A percentile compares a stretch with the other conserved stretches of the same genome.
Conservation (phyloP, 495 filamentous ascomycete genomes). For the Penicillium soppii region DNA sequence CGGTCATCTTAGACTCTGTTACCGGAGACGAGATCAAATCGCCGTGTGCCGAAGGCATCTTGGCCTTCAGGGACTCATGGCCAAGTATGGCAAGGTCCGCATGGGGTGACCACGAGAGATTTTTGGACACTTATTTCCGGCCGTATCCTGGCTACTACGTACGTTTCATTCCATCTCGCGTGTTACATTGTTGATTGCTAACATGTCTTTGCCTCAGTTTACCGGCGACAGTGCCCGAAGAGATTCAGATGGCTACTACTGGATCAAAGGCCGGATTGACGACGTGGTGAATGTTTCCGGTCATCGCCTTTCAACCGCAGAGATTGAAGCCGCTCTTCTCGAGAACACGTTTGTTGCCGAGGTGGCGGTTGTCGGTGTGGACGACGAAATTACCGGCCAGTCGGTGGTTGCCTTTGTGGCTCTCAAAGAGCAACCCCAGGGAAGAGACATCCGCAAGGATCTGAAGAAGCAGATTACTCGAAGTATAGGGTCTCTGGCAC, state of each 20-base stretch:
- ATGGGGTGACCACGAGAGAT: slow-evolving; percentile 84
- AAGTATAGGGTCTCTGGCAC: slow-evolving; percentile 83
- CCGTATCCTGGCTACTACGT: slow-evolving; percentile 30
- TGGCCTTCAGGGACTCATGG: slow-evolving; percentile 89
- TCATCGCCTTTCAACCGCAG: slow-evolving; percentile 85
- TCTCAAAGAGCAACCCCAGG: slow-evolving; percentile 60
- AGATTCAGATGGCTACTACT: slow-evolving; percentile 92
- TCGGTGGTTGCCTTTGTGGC: slow-evolving; percentile 89
- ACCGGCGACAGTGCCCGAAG: slow-evolving; percentile 86
- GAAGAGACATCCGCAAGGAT: slow-evolving; percentile 51
- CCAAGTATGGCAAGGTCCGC: slow-evolving; percentile 90
- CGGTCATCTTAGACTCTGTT: slow-evolving; percentile 85
- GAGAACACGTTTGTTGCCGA: slow-evolving; percentile 80
- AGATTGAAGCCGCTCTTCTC: slow-evolving; percentile 86
- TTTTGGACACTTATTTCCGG: slow-evolving; percentile 85
- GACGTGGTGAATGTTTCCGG: slow-evolving; percentile 91
- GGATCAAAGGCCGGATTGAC: slow-evolving; percentile 88
- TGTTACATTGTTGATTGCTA: too few species aligned
- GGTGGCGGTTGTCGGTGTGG: slow-evolving; percentile 81
- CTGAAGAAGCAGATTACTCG: slow-evolving; percentile 69
- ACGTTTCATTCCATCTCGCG: too few species aligned
- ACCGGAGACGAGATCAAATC: slow-evolving; percentile 77
- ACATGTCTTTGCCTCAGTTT: slow-evolving; percentile 69
- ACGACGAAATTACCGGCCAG: slow-evolving; percentile 83
- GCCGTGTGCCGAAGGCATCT: slow-evolving; percentile 90